Conservation (phyloP, 2,329 filamentous ascomycete species). For the Bertia moriformis region DNA sequence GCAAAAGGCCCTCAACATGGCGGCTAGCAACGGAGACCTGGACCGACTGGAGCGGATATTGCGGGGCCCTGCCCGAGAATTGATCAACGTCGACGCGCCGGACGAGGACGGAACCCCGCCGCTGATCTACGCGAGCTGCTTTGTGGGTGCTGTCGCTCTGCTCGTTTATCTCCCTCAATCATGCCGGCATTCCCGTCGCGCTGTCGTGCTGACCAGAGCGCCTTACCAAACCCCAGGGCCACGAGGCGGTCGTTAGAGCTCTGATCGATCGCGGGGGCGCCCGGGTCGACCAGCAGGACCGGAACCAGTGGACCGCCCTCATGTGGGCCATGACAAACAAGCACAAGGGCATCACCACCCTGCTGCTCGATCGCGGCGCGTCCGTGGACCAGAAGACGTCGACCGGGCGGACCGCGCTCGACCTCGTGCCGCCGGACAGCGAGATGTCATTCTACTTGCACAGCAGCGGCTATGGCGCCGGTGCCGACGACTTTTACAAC, state of each 20-base stretch:
- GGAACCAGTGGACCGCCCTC: conserved; percentile 89
- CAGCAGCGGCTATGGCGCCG: conserved; percentile 82
- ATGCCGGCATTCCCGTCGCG: conserved; percentile 2
- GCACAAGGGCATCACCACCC: conserved; percentile 89
- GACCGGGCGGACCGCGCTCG: conserved; percentile 81
- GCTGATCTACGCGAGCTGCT: conserved; percentile 93
- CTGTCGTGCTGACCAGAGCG: conserved; percentile 4
- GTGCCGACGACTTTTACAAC: conserved; percentile 86
- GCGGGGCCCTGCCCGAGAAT: conserved; percentile 56
- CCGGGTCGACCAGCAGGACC: conserved; percentile 82
- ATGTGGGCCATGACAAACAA: conserved; percentile 99
- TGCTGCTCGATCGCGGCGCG: conserved; percentile 83
- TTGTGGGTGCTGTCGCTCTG: conserved; percentile 40
- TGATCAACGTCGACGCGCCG: conserved; percentile 71
- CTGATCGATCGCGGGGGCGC: conserved; percentile 77
- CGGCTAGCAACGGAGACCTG: conserved; percentile 87
- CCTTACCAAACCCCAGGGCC: conserved; percentile 43
- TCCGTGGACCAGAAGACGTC: conserved; percentile 94
- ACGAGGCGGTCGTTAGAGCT: conserved; percentile 73
- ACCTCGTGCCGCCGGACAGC: conserved; percentile 88
- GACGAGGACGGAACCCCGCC: conserved; percentile 95
- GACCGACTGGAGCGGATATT: conserved; percentile 66
- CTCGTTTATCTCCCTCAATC: conserved; percentile 3
- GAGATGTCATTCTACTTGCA: conserved; percentile 93
- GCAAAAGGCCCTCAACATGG: conserved; percentile 84